A percentile compares a stretch with the other conserved stretches of the same genome.
These are phyloP conservation scores for Kazachstania viticola DNA, from an alignment of 805 yeast species.

Conservation along the genomic window DNA sequence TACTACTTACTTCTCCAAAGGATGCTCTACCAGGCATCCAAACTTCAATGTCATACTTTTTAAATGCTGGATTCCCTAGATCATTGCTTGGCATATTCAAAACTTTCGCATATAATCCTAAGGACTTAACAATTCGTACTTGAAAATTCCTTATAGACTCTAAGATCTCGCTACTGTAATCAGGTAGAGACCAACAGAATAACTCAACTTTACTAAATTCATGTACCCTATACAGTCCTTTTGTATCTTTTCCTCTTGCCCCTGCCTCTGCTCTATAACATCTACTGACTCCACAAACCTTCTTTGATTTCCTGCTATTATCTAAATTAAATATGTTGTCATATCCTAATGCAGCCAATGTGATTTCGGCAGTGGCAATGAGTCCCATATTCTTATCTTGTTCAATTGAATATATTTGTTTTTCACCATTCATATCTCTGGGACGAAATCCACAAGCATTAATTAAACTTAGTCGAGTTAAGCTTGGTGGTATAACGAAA, in stretches of 20 bases:
- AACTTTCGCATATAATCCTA: conserved; percentile 74
- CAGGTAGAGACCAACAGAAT: conserved; percentile 55
- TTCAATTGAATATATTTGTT: conserved; percentile 63
- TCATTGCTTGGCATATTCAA: conserved; percentile 85
- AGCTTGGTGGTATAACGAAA: conserved; percentile 72
- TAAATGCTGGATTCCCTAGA: conserved; percentile 85
- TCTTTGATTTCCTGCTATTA: conserved; percentile 37
- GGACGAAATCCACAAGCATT: conserved; percentile 93
- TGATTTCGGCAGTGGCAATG: conserved; percentile 93
- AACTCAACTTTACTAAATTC: conserved; percentile 93
- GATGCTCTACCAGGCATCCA: conserved; percentile 95
- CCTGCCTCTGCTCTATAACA: conserved; percentile 96
- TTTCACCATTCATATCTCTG: conserved; percentile 74
- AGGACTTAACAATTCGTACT: conserved; percentile 43
- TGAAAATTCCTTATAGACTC: conserved; percentile 57
- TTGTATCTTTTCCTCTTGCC: conserved; percentile 84
- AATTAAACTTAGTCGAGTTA: conserved; percentile 66
- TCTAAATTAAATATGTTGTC: conserved; percentile 33
- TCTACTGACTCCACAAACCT: conserved; percentile 70
- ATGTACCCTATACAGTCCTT: conserved; percentile 88
- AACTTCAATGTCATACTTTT: conserved; percentile 88
- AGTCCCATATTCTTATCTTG: conserved; percentile 45
- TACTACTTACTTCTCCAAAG: conserved; percentile 89
- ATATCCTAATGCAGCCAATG: conserved; percentile 71
- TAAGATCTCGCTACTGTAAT: conserved; percentile 38